A percentile compares a stretch with the other conserved stretches of the same genome.
Conservation (phyloP, 2,329 filamentous ascomycete genomes). For the Aspergillus amoenus region DNA sequence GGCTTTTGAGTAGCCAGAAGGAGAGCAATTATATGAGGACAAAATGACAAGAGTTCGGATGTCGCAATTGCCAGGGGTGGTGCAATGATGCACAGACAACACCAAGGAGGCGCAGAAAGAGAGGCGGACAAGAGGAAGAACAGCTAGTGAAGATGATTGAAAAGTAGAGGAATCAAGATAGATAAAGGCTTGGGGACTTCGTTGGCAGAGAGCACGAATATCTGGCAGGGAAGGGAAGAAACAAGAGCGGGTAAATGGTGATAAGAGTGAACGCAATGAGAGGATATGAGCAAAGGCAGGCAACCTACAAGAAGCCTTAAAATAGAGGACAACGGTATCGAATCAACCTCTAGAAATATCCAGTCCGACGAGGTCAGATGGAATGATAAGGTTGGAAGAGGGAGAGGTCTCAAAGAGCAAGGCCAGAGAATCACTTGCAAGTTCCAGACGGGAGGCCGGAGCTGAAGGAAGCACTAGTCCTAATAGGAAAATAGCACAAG, state of each 20-base stretch:
- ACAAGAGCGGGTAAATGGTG: slow-evolving; percentile 15
- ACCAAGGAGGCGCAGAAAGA: slow-evolving; percentile 15
- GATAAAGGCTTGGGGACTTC: slow-evolving; percentile 11
- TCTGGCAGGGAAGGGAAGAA: slow-evolving; percentile 19
- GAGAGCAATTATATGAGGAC: slow-evolving; percentile 12
- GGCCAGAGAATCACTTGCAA: not conserved
- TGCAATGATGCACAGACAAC: slow-evolving; percentile 21
- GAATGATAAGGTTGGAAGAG: slow-evolving; percentile 2
- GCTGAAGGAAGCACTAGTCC: slow-evolving; percentile 8
- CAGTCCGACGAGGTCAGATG: slow-evolving; percentile 18
- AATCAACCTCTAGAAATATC: slow-evolving; percentile 17
- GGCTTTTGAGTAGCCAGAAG: slow-evolving; percentile 17
- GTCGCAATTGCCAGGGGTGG: slow-evolving; percentile 19
- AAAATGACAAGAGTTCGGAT: slow-evolving; percentile 7
- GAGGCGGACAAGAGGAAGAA: slow-evolving; percentile 15
- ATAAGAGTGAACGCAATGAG: slow-evolving; percentile 20
- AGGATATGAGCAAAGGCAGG: slow-evolving; percentile 30
- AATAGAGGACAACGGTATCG: slow-evolving; percentile 17
- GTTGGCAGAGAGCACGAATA: slow-evolving; percentile 20
- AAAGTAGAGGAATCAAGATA: slow-evolving; percentile 10
- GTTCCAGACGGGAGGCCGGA: slow-evolving; percentile 10
- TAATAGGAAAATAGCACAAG: slow-evolving; percentile 1
- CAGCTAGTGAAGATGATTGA: slow-evolving; percentile 10
- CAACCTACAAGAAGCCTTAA: slow-evolving; percentile 46
- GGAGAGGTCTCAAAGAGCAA: slow-evolving; percentile 3